phyloP scores from a whole-genome alignment of 306 rosid species.

The Crataegus laevigata region DNA sequence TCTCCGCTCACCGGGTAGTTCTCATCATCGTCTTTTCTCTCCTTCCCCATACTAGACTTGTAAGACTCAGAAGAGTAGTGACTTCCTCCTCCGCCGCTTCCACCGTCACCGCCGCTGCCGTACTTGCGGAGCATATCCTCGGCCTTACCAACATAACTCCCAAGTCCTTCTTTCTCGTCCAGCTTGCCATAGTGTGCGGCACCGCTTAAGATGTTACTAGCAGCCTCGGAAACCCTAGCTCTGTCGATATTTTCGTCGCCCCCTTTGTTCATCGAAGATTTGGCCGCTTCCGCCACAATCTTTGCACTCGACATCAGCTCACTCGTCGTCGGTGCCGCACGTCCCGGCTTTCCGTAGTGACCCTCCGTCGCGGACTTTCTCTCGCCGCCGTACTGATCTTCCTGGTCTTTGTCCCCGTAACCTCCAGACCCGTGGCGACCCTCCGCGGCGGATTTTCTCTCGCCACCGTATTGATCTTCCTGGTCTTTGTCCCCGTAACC shows the following conservation, averaged over 20 bases:
- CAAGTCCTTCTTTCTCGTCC: constrained; percentile 35
- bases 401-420: neutral
- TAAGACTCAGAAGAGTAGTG: neutral
- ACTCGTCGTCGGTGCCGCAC: neutral
- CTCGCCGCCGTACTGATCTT: neutral
- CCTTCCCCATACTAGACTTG: neutral
- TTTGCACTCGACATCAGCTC: constrained; percentile 45
- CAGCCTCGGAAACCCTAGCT: constrained; percentile 36
- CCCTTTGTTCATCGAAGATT: neutral
- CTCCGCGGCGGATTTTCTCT: neutral
- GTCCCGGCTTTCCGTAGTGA: neutral
- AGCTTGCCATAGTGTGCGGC: constrained; percentile 30
- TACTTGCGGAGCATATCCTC: constrained; percentile 33
- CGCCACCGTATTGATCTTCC: neutral
- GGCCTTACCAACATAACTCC: constrained; percentile 32
- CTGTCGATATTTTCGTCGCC: constrained; percentile 30
- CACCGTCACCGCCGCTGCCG: neutral
- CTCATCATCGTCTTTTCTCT: neutral
- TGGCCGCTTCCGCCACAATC: constrained; percentile 39
- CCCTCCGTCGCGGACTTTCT: neutral
- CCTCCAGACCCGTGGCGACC: neutral
- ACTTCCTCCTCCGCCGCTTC: neutral
- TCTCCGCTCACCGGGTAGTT: neutral
- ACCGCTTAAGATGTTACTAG: constrained; percentile 41
- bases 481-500: neutral